phyloP scores from a whole-genome alignment of 1,284 basidiomycete genomes.

The Rhodotorula sp. region DNA sequence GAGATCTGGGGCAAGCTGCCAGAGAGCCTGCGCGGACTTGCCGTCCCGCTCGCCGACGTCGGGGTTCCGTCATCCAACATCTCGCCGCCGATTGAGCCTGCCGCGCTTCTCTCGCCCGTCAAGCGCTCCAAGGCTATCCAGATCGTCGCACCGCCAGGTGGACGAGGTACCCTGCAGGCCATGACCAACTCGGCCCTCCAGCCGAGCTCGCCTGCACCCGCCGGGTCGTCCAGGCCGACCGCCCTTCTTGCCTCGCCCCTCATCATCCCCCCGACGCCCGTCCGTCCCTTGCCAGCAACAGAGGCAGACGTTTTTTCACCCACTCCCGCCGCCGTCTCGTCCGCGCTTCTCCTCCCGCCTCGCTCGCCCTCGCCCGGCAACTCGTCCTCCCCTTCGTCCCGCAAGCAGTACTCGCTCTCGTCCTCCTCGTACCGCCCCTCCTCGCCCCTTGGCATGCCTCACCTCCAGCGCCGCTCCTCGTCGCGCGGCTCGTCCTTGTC shows the following conservation, averaged over 20 bases:
- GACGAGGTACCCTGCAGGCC: constrained; percentile 18
- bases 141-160: constrained; percentile 33
- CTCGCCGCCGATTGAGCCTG: constrained; percentile 7
- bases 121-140: constrained; percentile 40
- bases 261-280: constrained; percentile 37
- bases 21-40: constrained; percentile 17
- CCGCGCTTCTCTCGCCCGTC: constrained; percentile 24
- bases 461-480: constrained; percentile 21
- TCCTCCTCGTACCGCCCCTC: constrained; percentile 26
- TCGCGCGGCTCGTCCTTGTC: constrained; percentile 34
- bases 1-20: constrained; percentile 43
- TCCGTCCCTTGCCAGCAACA: constrained; percentile 17
- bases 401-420: constrained; percentile 27
- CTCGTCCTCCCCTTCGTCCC: background rate
- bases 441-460: constrained; percentile 27
- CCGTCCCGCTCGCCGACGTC: constrained; percentile 23
- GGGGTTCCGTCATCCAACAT: constrained; percentile 17
- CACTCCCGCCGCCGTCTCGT: constrained; percentile 15
- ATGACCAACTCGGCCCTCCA: constrained; percentile 32
- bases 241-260: constrained; percentile 36
- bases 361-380: constrained; percentile 28
- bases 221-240: constrained; percentile 18
- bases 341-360: constrained; percentile 29
- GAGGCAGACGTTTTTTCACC: constrained; percentile 35
- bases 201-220: constrained; percentile 25